A percentile compares a stretch with the other conserved stretches of the same genome.
Evolutionary conservation across 1,284 basidiomycete genomes (phyloP).

Genomic region (Fomitopsis schrenkii): DNA sequence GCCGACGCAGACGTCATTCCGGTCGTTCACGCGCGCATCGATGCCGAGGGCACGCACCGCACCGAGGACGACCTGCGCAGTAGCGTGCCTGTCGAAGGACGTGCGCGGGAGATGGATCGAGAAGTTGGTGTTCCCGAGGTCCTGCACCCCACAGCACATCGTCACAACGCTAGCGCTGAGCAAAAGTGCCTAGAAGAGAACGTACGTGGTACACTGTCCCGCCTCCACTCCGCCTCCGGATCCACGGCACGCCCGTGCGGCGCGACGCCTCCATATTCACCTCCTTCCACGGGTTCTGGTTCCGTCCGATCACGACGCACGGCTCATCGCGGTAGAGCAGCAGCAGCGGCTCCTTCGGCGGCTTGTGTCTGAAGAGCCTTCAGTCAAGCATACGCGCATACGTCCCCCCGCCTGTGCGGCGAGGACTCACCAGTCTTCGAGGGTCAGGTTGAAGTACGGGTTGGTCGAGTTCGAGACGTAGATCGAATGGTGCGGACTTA

Average conservation of each 20-base stretch:
- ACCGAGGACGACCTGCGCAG: constrained; percentile 74
- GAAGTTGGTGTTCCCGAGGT: constrained; percentile 96
- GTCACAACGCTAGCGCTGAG: background rate
- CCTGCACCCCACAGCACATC: constrained; percentile 45
- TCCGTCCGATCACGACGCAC: constrained; percentile 93
- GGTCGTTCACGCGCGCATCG: constrained; percentile 77
- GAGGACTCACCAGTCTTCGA: constrained; percentile 83
- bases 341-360: constrained; percentile 66
- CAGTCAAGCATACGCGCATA: constrained; percentile 1
- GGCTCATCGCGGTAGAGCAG: constrained; percentile 88
- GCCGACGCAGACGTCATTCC: constrained; percentile 88
- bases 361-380: constrained; percentile 83
- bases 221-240: constrained; percentile 91
- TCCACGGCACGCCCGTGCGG: constrained; percentile 64
- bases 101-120: constrained; percentile 87
- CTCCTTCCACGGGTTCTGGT: constrained; percentile 99
- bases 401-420: background rate
- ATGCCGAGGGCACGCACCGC: constrained; percentile 78
- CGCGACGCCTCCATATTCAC: constrained; percentile 66
- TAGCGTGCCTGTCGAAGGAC: constrained; percentile 78
- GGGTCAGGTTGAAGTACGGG: constrained; percentile 91
- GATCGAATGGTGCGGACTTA: constrained; percentile 45
- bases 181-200: constrained; percentile 10
- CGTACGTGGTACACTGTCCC: constrained; percentile 96
- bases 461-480: constrained; percentile 83